Conservation (phyloP, 345 rosid genomes). For the Gossypium longicalyx region DNA sequence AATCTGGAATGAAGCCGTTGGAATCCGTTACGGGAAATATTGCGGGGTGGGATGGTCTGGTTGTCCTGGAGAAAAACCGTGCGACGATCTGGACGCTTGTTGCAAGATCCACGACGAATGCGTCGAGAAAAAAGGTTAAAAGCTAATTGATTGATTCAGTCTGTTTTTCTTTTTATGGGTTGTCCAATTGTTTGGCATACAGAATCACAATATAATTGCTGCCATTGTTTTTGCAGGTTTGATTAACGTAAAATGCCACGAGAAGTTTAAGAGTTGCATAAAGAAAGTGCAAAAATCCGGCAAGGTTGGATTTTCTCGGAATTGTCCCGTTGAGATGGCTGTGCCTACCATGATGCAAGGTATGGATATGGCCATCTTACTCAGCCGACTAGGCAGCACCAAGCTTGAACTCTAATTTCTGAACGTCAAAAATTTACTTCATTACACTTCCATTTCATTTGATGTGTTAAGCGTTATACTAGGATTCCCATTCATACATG, state of each 20-base stretch:
- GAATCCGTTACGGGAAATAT: constrained; percentile 88
- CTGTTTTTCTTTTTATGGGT: no score
- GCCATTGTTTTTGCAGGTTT: constrained; percentile 36
- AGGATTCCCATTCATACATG: no score
- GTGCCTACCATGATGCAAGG: constrained; percentile 79
- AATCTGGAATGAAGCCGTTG: constrained; percentile 37
- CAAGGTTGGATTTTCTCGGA: constrained; percentile 58
- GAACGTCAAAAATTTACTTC: neutral
- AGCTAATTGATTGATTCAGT: no score
- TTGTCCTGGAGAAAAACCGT: constrained; percentile 81
- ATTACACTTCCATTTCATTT: neutral
- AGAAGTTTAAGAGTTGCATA: constrained; percentile 67
- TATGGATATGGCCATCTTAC: constrained; percentile 74
- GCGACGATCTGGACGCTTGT: constrained; percentile 85
- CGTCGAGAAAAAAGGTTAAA: constrained; percentile 60
- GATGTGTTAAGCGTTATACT: neutral
- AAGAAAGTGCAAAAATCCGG: constrained; percentile 53
- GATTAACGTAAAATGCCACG: constrained; percentile 55
- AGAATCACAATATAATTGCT: neutral
- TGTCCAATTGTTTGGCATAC: neutral
- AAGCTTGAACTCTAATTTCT: constrained; percentile 42
- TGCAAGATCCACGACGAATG: constrained; percentile 87
- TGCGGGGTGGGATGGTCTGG: constrained; percentile 93
- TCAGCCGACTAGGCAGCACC: constrained; percentile 38
- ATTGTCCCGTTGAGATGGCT: constrained; percentile 58